Conservation (phyloP, 2,329 filamentous ascomycete species). For the Chrysosporium keratinophilum region DNA sequence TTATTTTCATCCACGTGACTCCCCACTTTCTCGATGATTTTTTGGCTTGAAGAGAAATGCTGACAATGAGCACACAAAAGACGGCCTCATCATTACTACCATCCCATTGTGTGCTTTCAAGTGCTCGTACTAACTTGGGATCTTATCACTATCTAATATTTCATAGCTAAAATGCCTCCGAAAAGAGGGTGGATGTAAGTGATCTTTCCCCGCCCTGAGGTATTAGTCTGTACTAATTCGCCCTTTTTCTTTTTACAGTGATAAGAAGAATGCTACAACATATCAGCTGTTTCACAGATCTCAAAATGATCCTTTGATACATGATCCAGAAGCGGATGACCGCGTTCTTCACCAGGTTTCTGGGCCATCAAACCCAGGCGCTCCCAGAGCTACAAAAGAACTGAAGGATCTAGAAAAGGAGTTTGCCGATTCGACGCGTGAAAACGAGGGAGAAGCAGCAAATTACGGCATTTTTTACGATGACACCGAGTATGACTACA, state of each 20-base stretch:
- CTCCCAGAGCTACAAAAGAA: constrained; percentile 48
- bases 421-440: constrained; percentile 61
- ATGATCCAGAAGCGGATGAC: constrained; percentile 77
- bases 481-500: constrained; percentile 94
- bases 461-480: constrained; percentile 90
- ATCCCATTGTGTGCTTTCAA: neutral
- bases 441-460: constrained; percentile 93
- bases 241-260: constrained; percentile 7
- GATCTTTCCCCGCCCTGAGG: neutral
- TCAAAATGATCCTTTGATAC: constrained; percentile 93
- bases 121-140: too few species aligned
- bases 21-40: neutral
- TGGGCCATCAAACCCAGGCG: constrained; percentile 27
- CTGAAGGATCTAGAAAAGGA: constrained; percentile 66
- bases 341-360: constrained; percentile 73
- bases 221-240: constrained; percentile 7
- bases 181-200: constrained; percentile 18
- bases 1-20: neutral
- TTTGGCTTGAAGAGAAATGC: neutral
- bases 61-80: neutral
- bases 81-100: neutral
- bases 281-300: constrained; percentile 47
- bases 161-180: constrained; percentile 16
- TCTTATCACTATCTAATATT: neutral
- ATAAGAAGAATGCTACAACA: constrained; percentile 19